Evolutionary conservation across 2,329 filamentous ascomycete genomes (phyloP), one percentile per base, ranked within the genome.

Genomic region (Alternaria consortialis): DNA sequence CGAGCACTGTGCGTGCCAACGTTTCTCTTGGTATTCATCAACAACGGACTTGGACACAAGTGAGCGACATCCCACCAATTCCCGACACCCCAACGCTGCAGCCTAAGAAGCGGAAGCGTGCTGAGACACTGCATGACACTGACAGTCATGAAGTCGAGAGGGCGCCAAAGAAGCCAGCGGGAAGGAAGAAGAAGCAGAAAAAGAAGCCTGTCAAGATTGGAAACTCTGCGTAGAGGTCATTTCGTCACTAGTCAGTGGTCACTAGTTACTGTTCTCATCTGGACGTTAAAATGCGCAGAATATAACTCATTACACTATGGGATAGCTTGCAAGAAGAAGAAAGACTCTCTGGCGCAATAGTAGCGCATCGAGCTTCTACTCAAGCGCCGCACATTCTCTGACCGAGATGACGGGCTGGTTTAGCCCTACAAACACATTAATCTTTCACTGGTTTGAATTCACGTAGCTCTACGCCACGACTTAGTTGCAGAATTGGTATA

Each of bases 261-360:
- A 20, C 2, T 20, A 20, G 20, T 20, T n/a, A n/a, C n/a, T n/a
- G n/a, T n/a, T n/a, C 5, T 7, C n/a, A 17, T 1, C n/a, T 47
- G 11, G n/a, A 47, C 6, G 11, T n/a, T 4, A 17, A 2, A 7
- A 1, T 20, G 11, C 29, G 0, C n/a, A 17, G 2, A 20, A 23
- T 2, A 9, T 3, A 4, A 12, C 5, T 2, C 3, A 12, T 13
- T 0, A 32, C 4, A 2, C 4, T 11, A 5, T 20, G 11, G 7
- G 8, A n/a, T 13, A 34, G 12, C 12, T 23, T 11, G 23, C 7
- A 47, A 23, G 7, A 20, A 3, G 13, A 20, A 32, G 3, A 1
- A 47, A 34, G 17, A 47, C 44, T 23, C 17, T 15, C 29, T 32
- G 29, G 29, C 29, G 27, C 9, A 47, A 47, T 20, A 15, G 27